A percentile compares a stretch with the other conserved stretches of the same genome.
phyloP scores from a whole-genome alignment of 257 asterid species.

The Solanum tarapatanum region DNA sequence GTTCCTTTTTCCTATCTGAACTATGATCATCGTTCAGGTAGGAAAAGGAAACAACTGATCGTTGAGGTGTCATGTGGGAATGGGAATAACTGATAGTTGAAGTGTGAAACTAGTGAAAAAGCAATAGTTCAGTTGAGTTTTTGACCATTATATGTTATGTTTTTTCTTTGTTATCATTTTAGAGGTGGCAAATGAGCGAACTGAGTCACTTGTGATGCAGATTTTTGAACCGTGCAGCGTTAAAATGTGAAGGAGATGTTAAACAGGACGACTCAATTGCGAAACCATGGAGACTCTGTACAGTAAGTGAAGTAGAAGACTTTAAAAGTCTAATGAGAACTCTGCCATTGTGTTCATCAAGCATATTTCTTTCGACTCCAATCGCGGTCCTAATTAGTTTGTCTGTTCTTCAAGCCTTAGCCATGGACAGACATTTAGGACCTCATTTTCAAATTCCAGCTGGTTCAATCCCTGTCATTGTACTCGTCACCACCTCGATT shows the following conservation, averaged over 20 bases:
- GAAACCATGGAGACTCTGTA: constrained; percentile 10
- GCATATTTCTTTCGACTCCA: background rate
- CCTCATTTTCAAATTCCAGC: constrained; percentile 13
- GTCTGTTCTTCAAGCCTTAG: constrained; percentile 11
- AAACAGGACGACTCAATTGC: background rate
- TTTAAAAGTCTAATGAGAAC: constrained; percentile 6
- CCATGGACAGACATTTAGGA: constrained; percentile 15
- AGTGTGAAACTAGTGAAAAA: background rate
- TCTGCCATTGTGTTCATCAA: constrained; percentile 10
- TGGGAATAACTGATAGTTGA: background rate
- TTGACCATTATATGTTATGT: background rate
- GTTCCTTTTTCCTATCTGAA: background rate
- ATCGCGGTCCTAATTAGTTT: constrained; percentile 1
- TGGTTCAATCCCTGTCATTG: background rate
- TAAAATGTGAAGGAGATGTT: constrained; percentile 8
- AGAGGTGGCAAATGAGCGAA: background rate
- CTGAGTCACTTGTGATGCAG: background rate
- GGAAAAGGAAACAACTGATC: background rate
- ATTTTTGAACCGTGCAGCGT: constrained; percentile 9
- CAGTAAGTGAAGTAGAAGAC: constrained; percentile 11
- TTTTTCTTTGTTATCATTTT: background rate
- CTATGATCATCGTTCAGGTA: background rate
- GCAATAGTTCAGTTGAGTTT: background rate
- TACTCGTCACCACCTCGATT: background rate
- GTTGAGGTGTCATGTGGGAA: background rate